A percentile compares a stretch with the other conserved stretches of the same genome.
These are phyloP conservation scores for Gastrolobium villosum DNA, from an alignment of 306 rosid species.

Conservation along the genomic window DNA sequence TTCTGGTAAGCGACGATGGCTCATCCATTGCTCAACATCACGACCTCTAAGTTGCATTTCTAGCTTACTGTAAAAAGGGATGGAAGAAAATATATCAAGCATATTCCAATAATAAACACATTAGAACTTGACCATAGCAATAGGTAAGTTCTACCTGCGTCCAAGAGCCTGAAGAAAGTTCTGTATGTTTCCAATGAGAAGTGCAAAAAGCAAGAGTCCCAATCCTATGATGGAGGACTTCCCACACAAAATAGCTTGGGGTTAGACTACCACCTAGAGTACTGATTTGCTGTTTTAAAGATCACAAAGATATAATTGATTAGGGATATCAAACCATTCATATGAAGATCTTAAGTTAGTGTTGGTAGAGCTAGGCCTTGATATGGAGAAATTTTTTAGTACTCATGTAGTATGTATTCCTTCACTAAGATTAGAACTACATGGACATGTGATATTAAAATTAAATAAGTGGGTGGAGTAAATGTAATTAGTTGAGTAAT, in stretches of 20 bases:
- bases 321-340: slow-evolving; percentile 9
- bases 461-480: too few species aligned
- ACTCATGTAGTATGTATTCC: too few species aligned
- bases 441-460: too few species aligned
- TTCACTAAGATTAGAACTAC: too few species aligned
- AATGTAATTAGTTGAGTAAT: too few species aligned
- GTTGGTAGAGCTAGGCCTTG: background rate
- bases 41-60: slow-evolving; percentile 85
- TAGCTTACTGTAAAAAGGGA: slow-evolving; percentile 63
- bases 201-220: slow-evolving; percentile 89
- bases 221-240: slow-evolving; percentile 77
- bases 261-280: slow-evolving; percentile 73
- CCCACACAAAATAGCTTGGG: slow-evolving; percentile 84
- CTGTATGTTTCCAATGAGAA: slow-evolving; percentile 89
- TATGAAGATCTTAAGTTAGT: background rate
- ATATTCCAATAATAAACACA: background rate
- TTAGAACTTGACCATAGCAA: background rate
- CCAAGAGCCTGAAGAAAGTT: slow-evolving; percentile 94
- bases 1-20: slow-evolving; percentile 80
- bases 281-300: slow-evolving; percentile 82
- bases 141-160: slow-evolving; percentile 58
- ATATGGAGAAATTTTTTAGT: too few species aligned
- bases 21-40: slow-evolving; percentile 96
- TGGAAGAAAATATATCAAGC: slow-evolving; percentile 25
- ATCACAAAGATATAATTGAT: slow-evolving; percentile 25